phyloP scores from a whole-genome alignment of 2,329 filamentous ascomycete genomes.

The Colletotrichum gigasporum region DNA sequence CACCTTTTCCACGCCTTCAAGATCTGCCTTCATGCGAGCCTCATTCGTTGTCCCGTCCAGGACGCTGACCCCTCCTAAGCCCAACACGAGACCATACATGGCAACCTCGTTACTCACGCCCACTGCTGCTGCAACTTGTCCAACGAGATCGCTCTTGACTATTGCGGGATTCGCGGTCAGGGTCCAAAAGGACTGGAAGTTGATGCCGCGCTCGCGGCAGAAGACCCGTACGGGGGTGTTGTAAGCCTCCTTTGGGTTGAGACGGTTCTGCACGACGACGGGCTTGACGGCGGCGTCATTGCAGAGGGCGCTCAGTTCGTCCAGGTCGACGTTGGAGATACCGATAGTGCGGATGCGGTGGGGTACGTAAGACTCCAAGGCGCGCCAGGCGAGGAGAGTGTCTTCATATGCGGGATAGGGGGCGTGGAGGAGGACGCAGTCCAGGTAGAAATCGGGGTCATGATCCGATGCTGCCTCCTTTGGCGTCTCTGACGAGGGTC shows the following conservation, averaged over 20 bases:
- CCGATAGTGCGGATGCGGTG: conserved; percentile 72
- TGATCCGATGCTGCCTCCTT: not conserved
- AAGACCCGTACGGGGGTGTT: conserved; percentile 68
- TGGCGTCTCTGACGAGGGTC: not conserved
- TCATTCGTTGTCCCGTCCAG: conserved; percentile 57
- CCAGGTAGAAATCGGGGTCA: conserved; percentile 59
- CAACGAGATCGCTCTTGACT: conserved; percentile 55
- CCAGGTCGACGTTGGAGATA: conserved; percentile 77
- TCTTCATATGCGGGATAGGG: conserved; percentile 52
- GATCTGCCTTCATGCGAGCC: conserved; percentile 59
- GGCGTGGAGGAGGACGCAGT: conserved; percentile 82
- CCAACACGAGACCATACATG: conserved; percentile 59
- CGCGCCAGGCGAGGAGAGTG: conserved; percentile 72
- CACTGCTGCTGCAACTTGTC: conserved; percentile 53
- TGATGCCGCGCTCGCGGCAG: conserved; percentile 51
- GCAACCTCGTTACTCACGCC: conserved; percentile 50
- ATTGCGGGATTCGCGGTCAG: conserved; percentile 56
- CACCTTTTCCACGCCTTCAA: conserved; percentile 53
- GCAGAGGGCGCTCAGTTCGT: conserved; percentile 63
- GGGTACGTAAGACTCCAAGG: conserved; percentile 74
- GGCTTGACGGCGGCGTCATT: conserved; percentile 51
- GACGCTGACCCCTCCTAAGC: conserved; percentile 51
- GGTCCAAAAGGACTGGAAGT: conserved; percentile 66
- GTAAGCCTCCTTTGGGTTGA: conserved; percentile 67
- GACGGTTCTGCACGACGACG: conserved; percentile 79